Evolutionary conservation across 495 filamentous ascomycete genomes (phyloP).

Genomic region (Hyaloscypha hepaticicola): DNA sequence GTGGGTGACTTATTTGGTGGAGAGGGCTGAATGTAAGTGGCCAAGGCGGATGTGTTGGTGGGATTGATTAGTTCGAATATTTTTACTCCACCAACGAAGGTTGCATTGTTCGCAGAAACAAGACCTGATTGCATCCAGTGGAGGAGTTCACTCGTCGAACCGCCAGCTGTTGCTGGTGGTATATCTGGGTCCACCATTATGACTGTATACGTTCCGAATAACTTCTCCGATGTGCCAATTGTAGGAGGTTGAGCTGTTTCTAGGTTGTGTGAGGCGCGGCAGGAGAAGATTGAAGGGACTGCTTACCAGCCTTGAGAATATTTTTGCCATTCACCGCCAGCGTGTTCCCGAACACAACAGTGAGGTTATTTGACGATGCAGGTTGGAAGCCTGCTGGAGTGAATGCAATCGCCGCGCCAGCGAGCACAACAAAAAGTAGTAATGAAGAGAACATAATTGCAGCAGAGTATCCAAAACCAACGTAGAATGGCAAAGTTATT

Average conservation of each 20-base stretch:
- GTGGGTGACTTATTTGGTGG: slow-evolving; percentile 18
- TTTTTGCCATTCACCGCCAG: slow-evolving; percentile 21
- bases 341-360: slow-evolving; percentile 25
- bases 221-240: slow-evolving; percentile 16
- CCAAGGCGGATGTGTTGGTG: slow-evolving; percentile 17
- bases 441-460: slow-evolving; percentile 15
- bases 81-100: slow-evolving; percentile 12
- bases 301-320: slow-evolving; percentile 19
- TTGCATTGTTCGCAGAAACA: slow-evolving; percentile 12
- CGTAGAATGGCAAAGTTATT: neutral
- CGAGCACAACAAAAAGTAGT: slow-evolving; percentile 18
- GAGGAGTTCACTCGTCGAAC: slow-evolving; percentile 19
- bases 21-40: slow-evolving; percentile 17
- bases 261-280: slow-evolving; percentile 7
- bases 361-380: slow-evolving; percentile 16
- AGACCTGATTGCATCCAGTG: slow-evolving; percentile 30
- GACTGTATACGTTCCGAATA: slow-evolving; percentile 25
- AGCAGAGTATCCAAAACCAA: neutral
- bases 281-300: neutral
- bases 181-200: slow-evolving; percentile 31
- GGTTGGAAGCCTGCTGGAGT: slow-evolving; percentile 26
- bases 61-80: slow-evolving; percentile 20
- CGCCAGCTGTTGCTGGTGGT: slow-evolving; percentile 7
- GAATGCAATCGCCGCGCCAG: slow-evolving; percentile 23
- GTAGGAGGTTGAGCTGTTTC: slow-evolving; percentile 21